Conservation (phyloP, 768 basidiomycete genomes). For the Lentinula sp. region DNA sequence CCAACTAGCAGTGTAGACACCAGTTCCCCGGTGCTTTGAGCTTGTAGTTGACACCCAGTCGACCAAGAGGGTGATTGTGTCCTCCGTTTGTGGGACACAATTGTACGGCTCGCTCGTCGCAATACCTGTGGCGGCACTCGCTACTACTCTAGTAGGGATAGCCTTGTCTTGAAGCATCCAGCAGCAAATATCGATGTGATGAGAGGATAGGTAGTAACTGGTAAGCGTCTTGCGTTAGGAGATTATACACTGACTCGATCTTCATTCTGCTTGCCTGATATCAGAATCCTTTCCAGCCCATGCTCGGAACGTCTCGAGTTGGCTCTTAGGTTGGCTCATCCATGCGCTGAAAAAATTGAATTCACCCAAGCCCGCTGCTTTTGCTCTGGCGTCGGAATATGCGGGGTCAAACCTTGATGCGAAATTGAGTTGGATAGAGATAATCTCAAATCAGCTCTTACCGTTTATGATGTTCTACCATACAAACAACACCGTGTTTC, state of each 20-base stretch:
- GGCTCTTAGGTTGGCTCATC: constrained; percentile 97
- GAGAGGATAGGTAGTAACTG: constrained; percentile 92
- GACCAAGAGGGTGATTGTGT: constrained; percentile 91
- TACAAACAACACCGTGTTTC: constrained; percentile 78
- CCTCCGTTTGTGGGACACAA: constrained; percentile 82
- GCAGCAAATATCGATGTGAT: constrained; percentile 87
- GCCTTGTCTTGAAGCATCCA: constrained; percentile 79
- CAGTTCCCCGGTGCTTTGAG: constrained; percentile 73
- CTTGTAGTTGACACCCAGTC: constrained; percentile 87
- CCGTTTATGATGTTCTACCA: constrained; percentile 95
- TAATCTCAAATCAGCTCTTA: constrained; percentile 17
- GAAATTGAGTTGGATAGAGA: background rate
- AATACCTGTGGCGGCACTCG: constrained; percentile 86
- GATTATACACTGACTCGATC: background rate
- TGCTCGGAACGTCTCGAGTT: constrained; percentile 89
- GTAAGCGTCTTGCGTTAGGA: constrained; percentile 7
- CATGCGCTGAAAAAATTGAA: constrained; percentile 96
- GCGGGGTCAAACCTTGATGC: constrained; percentile 72
- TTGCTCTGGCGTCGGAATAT: constrained; percentile 84
- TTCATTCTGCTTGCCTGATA: constrained; percentile 50
- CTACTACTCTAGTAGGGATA: constrained; percentile 79
- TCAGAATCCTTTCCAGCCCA: constrained; percentile 96
- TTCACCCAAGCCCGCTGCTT: constrained; percentile 72
- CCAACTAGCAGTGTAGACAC: constrained; percentile 92
- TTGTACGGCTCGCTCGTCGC: constrained; percentile 87